phyloP scores from a whole-genome alignment of 2,329 filamentous ascomycete species.

The Domatiomyces catenatus region DNA sequence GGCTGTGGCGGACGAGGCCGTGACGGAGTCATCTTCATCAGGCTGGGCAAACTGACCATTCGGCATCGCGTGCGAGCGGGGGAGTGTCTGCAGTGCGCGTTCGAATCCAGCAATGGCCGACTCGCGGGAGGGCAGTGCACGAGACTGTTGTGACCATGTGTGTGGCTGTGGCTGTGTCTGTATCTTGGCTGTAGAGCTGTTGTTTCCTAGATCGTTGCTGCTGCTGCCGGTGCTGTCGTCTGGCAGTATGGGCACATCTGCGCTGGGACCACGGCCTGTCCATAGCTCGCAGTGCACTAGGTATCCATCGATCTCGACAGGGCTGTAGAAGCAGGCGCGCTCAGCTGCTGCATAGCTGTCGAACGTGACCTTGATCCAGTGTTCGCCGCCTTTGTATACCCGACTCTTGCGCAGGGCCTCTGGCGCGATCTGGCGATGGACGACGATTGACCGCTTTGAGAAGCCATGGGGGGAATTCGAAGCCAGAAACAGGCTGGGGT shows the following conservation, averaged over 20 bases:
- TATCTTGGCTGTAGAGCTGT: neutral
- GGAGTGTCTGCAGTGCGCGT: slow-evolving; percentile 22
- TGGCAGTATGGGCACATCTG: slow-evolving; percentile 49
- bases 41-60: slow-evolving; percentile 22
- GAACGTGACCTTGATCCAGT: slow-evolving; percentile 85
- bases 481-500: slow-evolving; percentile 57
- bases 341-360: slow-evolving; percentile 59
- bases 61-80: slow-evolving; percentile 25
- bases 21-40: slow-evolving; percentile 22
- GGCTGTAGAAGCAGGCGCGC: slow-evolving; percentile 52
- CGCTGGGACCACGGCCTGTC: slow-evolving; percentile 45
- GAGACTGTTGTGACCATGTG: slow-evolving; percentile 2
- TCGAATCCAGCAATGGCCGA: slow-evolving; percentile 19
- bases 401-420: slow-evolving; percentile 68
- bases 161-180: slow-evolving; percentile 3
- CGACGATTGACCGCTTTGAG: slow-evolving; percentile 34
- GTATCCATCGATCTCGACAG: slow-evolving; percentile 55
- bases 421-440: slow-evolving; percentile 46
- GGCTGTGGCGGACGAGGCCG: slow-evolving; percentile 29
- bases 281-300: slow-evolving; percentile 58
- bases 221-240: slow-evolving; percentile 10
- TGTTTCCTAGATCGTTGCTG: neutral
- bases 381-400: slow-evolving; percentile 63
- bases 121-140: slow-evolving; percentile 1
- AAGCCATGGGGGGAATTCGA: slow-evolving; percentile 34